Percentiles rank a stretch among this genome's conserved stretches.
These are phyloP conservation scores for Limonium bicolor DNA, from an alignment of 148 eudicot genomes.

Conservation along the genomic window DNA sequence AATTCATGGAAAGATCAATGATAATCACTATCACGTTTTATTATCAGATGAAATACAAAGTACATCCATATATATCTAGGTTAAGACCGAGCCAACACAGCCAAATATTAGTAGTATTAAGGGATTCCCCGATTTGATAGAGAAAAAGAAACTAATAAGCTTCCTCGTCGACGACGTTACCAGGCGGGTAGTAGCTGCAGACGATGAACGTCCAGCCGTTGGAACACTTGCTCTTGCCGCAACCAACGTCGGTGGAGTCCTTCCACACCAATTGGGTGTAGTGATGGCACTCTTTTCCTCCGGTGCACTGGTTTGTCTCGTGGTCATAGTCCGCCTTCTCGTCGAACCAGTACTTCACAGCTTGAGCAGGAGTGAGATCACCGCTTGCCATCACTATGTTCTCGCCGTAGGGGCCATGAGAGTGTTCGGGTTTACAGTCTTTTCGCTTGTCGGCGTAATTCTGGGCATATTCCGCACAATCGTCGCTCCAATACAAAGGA, in stretches of 20 bases:
- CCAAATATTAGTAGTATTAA: too few species aligned
- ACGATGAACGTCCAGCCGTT: conserved; percentile 15
- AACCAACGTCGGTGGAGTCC: conserved; percentile 22
- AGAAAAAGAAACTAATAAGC: too few species aligned
- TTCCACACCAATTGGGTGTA: conserved; percentile 45
- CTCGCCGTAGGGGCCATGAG: conserved; percentile 10
- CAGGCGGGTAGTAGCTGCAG: conserved; percentile 42
- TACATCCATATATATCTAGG: too few species aligned
- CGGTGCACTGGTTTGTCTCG: not conserved
- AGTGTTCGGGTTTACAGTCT: conserved; percentile 11
- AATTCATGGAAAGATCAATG: too few species aligned
- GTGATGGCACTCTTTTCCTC: conserved; percentile 9
- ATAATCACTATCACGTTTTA: too few species aligned
- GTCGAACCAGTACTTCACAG: conserved; percentile 9
- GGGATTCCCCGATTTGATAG: too few species aligned
- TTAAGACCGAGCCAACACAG: too few species aligned
- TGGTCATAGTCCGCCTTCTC: conserved; percentile 8
- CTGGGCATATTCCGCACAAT: conserved; percentile 4
- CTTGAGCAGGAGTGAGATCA: not conserved
- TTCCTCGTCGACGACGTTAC: conserved; percentile 16
- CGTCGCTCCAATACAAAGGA: too few species aligned
- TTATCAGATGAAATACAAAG: too few species aligned
- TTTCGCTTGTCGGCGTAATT: not conserved
- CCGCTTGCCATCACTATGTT: conserved; percentile 9
- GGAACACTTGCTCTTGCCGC: conserved; percentile 25